A percentile compares a stretch with the other conserved stretches of the same genome.
Conservation (phyloP, 2,329 filamentous ascomycete genomes). For the Zopfia rhizophila region DNA sequence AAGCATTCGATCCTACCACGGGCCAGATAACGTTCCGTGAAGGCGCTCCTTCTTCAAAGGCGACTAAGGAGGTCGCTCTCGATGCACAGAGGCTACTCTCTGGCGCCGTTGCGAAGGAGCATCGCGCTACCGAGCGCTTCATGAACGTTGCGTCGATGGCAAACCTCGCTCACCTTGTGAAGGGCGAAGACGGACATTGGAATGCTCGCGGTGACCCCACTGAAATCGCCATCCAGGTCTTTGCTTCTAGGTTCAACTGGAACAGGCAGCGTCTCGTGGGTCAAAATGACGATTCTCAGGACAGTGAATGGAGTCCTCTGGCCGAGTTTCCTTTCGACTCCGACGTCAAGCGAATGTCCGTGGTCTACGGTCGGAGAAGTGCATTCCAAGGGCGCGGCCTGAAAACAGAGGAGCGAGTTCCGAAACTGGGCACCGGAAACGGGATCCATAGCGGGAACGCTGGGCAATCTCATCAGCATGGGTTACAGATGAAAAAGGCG, state of each 20-base stretch:
- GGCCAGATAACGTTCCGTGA: conserved; percentile 44
- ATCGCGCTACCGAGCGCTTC: conserved; percentile 21
- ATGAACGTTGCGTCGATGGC: conserved; percentile 40
- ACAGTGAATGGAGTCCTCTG: conserved; percentile 37
- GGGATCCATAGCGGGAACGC: no score
- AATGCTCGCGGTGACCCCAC: conserved; percentile 52
- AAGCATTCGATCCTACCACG: conserved; percentile 29
- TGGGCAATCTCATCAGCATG: no score
- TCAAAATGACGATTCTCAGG: no score
- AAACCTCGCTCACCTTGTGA: conserved; percentile 60
- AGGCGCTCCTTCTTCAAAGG: conserved; percentile 30
- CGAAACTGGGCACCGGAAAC: no score
- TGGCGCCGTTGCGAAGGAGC: conserved; percentile 17
- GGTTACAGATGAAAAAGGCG: no score
- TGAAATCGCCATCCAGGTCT: conserved; percentile 76
- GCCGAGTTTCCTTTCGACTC: conserved; percentile 77
- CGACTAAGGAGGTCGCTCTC: no score
- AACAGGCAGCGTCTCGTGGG: conserved; percentile 64
- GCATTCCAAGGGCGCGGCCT: no score
- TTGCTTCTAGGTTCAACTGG: conserved; percentile 72
- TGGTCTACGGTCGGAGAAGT: no score
- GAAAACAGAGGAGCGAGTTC: no score
- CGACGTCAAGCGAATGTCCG: conserved; percentile 76
- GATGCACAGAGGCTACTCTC: conserved; percentile 11
- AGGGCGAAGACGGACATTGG: conserved; percentile 45